A percentile compares a stretch with the other conserved stretches of the same genome.
Evolutionary conservation across 148 eudicot genomes (phyloP).

Genomic region (Bassia scoparia): DNA sequence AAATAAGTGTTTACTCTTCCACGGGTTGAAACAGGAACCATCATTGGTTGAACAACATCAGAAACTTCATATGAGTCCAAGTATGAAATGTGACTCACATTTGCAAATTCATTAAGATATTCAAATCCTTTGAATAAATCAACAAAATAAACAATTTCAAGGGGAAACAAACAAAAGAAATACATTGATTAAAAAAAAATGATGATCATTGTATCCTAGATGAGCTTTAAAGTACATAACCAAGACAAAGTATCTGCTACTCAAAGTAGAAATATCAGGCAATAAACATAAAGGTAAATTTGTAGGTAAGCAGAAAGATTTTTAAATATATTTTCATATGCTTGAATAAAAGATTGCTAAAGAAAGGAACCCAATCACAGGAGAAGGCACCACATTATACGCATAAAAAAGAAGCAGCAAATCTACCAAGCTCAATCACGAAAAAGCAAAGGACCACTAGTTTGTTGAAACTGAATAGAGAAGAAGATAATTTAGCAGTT

Average conservation of each 20-base stretch:
- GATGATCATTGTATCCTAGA: not conserved
- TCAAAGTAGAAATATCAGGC: not conserved
- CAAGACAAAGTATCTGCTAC: not conserved
- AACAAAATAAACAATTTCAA: conserved; percentile 2
- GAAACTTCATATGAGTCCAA: conserved; percentile 52
- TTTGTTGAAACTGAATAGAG: not conserved
- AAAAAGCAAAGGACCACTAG: not conserved
- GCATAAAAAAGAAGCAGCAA: no score
- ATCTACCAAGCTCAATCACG: not conserved
- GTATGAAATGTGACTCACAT: conserved; percentile 39
- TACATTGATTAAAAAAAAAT: not conserved
- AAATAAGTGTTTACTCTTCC: no score
- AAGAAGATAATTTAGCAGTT: not conserved
- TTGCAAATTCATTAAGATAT: no score
- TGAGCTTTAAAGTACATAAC: not conserved
- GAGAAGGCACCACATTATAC: not conserved
- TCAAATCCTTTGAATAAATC: conserved; percentile 35
- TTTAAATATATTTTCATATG: not conserved
- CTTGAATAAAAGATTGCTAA: not conserved
- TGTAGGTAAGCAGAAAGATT: not conserved
- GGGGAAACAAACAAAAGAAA: not conserved
- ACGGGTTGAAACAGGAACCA: no score
- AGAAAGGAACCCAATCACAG: not conserved
- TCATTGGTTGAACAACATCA: conserved; percentile 39
- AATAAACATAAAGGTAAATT: not conserved